phyloP scores from a whole-genome alignment of 805 yeast genomes.

The Saturnispora saitoi region DNA sequence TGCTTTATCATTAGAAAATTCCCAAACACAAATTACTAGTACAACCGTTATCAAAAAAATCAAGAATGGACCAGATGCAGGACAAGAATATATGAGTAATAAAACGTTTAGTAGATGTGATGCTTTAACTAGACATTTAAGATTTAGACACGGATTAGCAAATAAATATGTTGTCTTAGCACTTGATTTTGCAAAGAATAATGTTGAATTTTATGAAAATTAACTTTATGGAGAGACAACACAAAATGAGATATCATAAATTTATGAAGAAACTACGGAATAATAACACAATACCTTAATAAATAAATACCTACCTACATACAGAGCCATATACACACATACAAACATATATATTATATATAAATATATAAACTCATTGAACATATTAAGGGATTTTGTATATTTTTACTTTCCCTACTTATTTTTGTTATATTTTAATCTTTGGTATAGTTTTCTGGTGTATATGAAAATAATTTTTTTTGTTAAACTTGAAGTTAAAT shows the following conservation, averaged over 20 bases:
- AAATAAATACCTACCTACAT: background rate
- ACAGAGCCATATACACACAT: background rate
- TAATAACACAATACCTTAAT: background rate
- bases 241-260: background rate
- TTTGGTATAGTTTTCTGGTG: no score
- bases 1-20: conserved; percentile 23
- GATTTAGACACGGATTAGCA: conserved; percentile 75
- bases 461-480: no score
- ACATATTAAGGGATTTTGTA: no score
- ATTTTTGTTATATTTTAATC: no score
- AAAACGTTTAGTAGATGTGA: conserved; percentile 91
- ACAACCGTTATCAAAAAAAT: conserved; percentile 33
- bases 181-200: conserved; percentile 66
- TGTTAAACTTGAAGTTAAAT: no score
- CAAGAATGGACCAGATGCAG: conserved; percentile 20
- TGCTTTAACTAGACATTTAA: conserved; percentile 87
- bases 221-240: background rate
- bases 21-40: conserved; percentile 24
- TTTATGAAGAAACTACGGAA: background rate
- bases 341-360: background rate
- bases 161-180: conserved; percentile 63
- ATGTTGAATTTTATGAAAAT: conserved; percentile 50
- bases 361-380: background rate
- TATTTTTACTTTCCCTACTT: no score
- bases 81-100: conserved; percentile 24